Evolutionary conservation across 2,329 filamentous ascomycete genomes (phyloP).

Genomic region (Fusarium sp.): DNA sequence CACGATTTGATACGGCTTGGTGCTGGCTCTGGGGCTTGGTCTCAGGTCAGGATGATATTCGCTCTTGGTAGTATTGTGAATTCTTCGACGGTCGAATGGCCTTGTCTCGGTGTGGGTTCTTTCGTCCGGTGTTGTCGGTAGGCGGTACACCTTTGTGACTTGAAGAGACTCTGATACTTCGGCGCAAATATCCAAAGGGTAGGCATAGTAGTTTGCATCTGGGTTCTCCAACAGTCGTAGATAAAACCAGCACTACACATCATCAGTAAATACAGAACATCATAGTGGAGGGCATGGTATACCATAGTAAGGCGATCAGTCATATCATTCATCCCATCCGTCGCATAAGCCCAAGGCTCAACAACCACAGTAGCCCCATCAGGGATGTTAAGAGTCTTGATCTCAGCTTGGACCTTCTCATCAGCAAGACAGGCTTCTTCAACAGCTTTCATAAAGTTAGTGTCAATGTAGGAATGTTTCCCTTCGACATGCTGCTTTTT

Average conservation of each 20-base stretch:
- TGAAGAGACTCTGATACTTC: conserved; percentile 60
- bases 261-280: neutral
- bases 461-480: conserved; percentile 60
- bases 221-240: conserved; percentile 51
- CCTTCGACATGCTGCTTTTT: conserved; percentile 51
- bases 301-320: conserved; percentile 61
- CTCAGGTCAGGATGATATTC: conserved; percentile 50
- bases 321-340: conserved; percentile 65
- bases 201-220: conserved; percentile 67
- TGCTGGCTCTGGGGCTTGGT: conserved; percentile 41
- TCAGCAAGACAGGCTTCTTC: conserved; percentile 60
- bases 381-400: conserved; percentile 57
- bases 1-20: conserved; percentile 47
- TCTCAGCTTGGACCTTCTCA: conserved; percentile 55
- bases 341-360: conserved; percentile 67
- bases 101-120: conserved; percentile 46
- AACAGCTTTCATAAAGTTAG: conserved; percentile 59
- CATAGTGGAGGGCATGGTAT: neutral
- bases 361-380: conserved; percentile 57
- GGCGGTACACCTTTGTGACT: conserved; percentile 59
- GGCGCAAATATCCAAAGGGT: conserved; percentile 63
- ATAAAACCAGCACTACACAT: conserved; percentile 44
- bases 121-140: conserved; percentile 53
- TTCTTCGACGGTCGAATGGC: conserved; percentile 55
- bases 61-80: conserved; percentile 57